Conservation (phyloP, 225 moss, liverwort and hornwort species). For the Marchantia polymorpha region DNA sequence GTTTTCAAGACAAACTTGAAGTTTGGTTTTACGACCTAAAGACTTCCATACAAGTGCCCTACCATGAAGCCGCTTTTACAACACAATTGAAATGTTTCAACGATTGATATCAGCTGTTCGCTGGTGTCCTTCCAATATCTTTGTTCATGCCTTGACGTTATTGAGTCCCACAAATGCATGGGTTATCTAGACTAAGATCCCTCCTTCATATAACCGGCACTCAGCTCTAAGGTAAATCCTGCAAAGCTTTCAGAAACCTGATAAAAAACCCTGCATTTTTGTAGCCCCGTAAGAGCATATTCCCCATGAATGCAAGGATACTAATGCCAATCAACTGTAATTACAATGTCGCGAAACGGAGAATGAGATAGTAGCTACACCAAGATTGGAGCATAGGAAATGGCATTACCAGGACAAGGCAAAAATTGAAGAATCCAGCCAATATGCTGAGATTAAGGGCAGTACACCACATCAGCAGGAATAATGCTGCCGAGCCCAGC, state of each 20-base stretch:
- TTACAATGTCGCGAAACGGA: background rate
- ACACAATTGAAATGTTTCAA: background rate
- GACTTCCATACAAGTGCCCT: background rate
- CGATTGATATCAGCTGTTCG: background rate
- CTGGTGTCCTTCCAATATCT: background rate
- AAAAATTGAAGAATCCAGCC: constrained; percentile 67
- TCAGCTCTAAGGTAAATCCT: background rate
- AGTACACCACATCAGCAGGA: constrained; percentile 85
- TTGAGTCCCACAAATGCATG: background rate
- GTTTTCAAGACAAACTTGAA: background rate
- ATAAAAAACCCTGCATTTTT: background rate
- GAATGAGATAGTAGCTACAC: background rate
- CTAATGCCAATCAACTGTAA: background rate
- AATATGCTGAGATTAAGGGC: constrained; percentile 67
- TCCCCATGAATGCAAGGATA: background rate
- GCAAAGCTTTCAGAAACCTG: background rate
- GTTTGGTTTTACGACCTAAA: background rate
- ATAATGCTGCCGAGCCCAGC: constrained; percentile 79
- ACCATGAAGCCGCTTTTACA: background rate
- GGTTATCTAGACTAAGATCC: background rate
- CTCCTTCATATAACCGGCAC: background rate
- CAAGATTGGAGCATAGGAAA: background rate
- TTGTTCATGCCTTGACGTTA: background rate
- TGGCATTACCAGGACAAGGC: constrained; percentile 58
- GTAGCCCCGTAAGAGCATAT: background rate